Base-by-base conservation (phyloP, 2,329 filamentous ascomycete species). In the Ophiostoma pallidulum region DNA sequence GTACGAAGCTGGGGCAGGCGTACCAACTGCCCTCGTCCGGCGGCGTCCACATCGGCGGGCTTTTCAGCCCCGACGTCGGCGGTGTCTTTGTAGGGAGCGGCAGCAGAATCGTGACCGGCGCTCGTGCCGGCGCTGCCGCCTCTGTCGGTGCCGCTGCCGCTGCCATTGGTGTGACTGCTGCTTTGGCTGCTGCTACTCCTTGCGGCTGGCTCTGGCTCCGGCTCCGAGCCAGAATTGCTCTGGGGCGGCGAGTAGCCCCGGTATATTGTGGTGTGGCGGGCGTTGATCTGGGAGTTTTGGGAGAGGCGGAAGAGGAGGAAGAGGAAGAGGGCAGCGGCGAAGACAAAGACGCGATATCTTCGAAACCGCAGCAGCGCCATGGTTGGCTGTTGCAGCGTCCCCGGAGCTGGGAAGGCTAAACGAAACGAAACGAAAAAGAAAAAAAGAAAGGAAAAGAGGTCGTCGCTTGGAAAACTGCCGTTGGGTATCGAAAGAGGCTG, bases 271-370 rank as follows among this genome's bases (percentile, higher is more conserved):
- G 56, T 49, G 1, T 51, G 48, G 20, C 51, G 48, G 19, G 50
- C 51, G n/a, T 63, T 57, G 59, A 62, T 61, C 48, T 58, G 53
- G 26, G 68, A 66, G 53, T 66, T 71, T 48, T 66, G 62, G 33
- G 66, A 63, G 48, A 71, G 62, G 50, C 72, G 73, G 58, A 74
- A 74, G 44, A 78, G 62, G 45, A 77, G 67, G 51, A 82, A 66
- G 42, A 78, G 62, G 42, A 78, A 62, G 48, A 80, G 60, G 52
- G 75, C 62, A 47, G 78, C 72, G 56, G 73, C 73, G 51, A 78
- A 59, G 29, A 78, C 61, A 52, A 82, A 79, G 49, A 80, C 67
- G 50, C 80, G 74, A 58, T 82, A 82, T 59, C 79, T 70, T 56
- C 81, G 65, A 53, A 75, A 70, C 44, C 80, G 75, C 49, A 76